phyloP scores from a whole-genome alignment of 805 yeast species.

The Kazachstania bromeliacearum region DNA sequence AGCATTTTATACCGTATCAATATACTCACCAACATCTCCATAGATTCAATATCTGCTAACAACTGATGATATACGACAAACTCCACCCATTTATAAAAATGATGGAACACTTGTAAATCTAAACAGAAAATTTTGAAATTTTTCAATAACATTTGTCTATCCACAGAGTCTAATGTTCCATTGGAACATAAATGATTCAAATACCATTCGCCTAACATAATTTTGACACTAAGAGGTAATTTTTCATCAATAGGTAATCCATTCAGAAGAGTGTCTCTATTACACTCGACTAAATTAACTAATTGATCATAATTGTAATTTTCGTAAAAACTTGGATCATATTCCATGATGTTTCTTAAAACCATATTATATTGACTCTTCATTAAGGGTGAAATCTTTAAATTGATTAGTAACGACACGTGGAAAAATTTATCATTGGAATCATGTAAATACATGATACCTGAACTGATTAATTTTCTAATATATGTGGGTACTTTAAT shows the following conservation, averaged over 20 bases:
- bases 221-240: slow-evolving; percentile 35
- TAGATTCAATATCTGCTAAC: slow-evolving; percentile 19
- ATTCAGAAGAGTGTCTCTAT: slow-evolving; percentile 9
- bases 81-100: slow-evolving; percentile 30
- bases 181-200: slow-evolving; percentile 34
- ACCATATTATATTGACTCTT: slow-evolving; percentile 49
- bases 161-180: slow-evolving; percentile 7
- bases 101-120: slow-evolving; percentile 22
- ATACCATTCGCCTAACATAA: slow-evolving; percentile 40
- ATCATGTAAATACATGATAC: slow-evolving; percentile 58
- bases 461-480: slow-evolving; percentile 76
- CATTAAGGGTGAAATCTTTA: slow-evolving; percentile 42
- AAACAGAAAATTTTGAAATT: slow-evolving; percentile 19
- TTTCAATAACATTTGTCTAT: slow-evolving; percentile 12
- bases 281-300: slow-evolving; percentile 27
- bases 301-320: slow-evolving; percentile 27
- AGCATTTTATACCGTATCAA: slow-evolving; percentile 22
- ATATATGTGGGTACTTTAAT: slow-evolving; percentile 52
- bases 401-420: slow-evolving; percentile 44
- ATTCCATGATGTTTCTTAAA: slow-evolving; percentile 39
- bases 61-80: slow-evolving; percentile 26
- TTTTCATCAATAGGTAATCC: slow-evolving; percentile 14
- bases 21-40: slow-evolving; percentile 25
- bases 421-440: slow-evolving; percentile 44
- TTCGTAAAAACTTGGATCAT: slow-evolving; percentile 30